These are phyloP conservation scores for Leavenworthia alabamica DNA, from an alignment of 345 rosid genomes.

Conservation along the genomic window DNA sequence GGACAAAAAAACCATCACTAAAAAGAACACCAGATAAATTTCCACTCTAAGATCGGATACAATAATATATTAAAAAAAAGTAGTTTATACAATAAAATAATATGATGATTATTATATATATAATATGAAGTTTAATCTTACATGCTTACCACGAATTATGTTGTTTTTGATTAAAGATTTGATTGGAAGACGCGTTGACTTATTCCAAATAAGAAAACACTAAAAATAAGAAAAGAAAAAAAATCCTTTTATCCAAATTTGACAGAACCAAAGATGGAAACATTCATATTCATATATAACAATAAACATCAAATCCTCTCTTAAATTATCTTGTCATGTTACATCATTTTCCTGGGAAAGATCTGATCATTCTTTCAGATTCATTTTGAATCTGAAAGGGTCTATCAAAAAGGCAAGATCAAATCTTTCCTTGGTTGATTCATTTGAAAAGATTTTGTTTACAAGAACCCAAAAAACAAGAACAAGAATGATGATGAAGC, in stretches of 20 bases:
- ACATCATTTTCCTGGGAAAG: conserved; percentile 27
- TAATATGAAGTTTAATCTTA: not conserved
- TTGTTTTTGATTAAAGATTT: not conserved
- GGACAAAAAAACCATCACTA: too few relatives aligned
- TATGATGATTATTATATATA: not conserved
- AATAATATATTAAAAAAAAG: too few relatives aligned
- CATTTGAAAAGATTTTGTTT: conserved; percentile 4
- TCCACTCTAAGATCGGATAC: too few relatives aligned
- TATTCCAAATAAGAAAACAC: conserved; percentile 24
- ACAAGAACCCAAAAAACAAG: conserved; percentile 15
- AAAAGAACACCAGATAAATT: too few relatives aligned
- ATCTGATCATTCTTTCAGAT: conserved; percentile 34
- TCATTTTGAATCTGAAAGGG: conserved; percentile 32
- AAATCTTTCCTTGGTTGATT: conserved; percentile 24
- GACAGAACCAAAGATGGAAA: conserved; percentile 28
- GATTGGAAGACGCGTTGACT: conserved; percentile 25
- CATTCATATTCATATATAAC: conserved; percentile 26
- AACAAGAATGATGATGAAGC: conserved; percentile 15
- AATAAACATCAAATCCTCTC: conserved; percentile 23
- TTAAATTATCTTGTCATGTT: conserved; percentile 28
- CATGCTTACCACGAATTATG: conserved; percentile 25
- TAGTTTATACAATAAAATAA: too few relatives aligned
- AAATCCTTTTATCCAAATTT: conserved; percentile 13
- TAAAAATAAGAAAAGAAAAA: conserved; percentile 23
- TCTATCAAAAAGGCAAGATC: conserved; percentile 9